Percentiles rank a stretch among this genome's conserved stretches.
These are phyloP conservation scores for Tetrapisispora arboricola DNA, from an alignment of 805 yeast species.

Conservation along the genomic window DNA sequence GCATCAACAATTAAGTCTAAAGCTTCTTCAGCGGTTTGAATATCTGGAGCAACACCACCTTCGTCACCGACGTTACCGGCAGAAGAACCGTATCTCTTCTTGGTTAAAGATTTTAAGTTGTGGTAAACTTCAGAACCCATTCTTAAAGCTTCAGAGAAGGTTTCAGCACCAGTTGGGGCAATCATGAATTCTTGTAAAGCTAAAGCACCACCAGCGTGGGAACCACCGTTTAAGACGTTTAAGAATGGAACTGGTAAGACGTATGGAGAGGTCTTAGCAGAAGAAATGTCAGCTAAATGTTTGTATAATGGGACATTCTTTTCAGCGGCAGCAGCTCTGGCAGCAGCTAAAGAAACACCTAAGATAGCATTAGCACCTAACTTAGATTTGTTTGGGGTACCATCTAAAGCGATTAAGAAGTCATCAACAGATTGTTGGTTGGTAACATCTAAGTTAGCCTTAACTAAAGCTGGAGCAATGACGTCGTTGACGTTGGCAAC, in stretches of 20 bases:
- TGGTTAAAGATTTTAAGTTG: conserved; percentile 83
- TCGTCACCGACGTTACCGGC: conserved; percentile 99
- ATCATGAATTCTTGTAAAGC: conserved; percentile 99
- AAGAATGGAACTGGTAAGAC: conserved; percentile 99
- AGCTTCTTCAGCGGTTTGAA: conserved; percentile 93
- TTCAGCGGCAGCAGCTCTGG: conserved; percentile 97
- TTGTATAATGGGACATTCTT: conserved; percentile 87
- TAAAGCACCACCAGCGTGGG: conserved; percentile 98
- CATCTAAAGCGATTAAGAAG: conserved; percentile 80
- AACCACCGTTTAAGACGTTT: conserved; percentile 98
- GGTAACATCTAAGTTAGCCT: conserved; percentile 71
- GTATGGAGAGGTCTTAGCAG: conserved; percentile 61
- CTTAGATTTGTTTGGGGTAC: conserved; percentile 95
- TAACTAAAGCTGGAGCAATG: conserved; percentile 88
- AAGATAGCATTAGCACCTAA: conserved; percentile 97
- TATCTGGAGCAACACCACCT: conserved; percentile 99
- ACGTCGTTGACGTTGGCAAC: conserved; percentile 89
- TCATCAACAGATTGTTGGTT: conserved; percentile 83
- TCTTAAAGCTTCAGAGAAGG: conserved; percentile 93
- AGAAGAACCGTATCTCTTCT: conserved; percentile 91
- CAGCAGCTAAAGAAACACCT: conserved; percentile 95
- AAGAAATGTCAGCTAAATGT: conserved; percentile 77
- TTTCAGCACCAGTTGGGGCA: conserved; percentile 84
- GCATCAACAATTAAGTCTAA: conserved; percentile 85
- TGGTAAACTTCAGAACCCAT: conserved; percentile 98